Conservation (phyloP, 371 early-diverging fungal species). For the Blakeslea trispora region DNA sequence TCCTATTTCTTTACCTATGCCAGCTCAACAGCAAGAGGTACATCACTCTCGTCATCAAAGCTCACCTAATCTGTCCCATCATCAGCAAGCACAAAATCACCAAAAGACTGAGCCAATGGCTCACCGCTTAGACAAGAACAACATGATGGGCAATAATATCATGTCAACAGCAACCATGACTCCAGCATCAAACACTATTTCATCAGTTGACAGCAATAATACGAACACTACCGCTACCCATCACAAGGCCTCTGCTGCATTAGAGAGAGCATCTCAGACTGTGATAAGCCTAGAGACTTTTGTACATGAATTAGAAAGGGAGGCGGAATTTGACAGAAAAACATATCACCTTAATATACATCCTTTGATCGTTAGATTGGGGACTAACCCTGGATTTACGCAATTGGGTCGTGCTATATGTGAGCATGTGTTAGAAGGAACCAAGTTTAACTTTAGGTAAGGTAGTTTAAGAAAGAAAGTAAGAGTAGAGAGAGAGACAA, state of each 20-base stretch:
- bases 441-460: constrained; percentile 55
- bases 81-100: constrained; percentile 8
- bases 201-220: background rate
- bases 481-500: no score
- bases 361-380: constrained; percentile 31
- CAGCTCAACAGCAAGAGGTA: constrained; percentile 12
- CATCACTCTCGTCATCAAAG: background rate
- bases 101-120: no score
- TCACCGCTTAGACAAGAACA: no score
- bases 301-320: constrained; percentile 38
- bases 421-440: constrained; percentile 46
- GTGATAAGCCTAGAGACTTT: constrained; percentile 33
- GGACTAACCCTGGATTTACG: constrained; percentile 37
- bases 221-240: background rate
- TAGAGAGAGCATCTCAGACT: constrained; percentile 13
- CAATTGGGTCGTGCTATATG: constrained; percentile 51
- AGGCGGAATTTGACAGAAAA: constrained; percentile 44
- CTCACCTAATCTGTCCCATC: no score
- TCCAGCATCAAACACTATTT: no score
- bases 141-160: no score
- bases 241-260: constrained; percentile 3
- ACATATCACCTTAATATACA: constrained; percentile 43
- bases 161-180: no score
- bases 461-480: background rate
- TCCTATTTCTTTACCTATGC: constrained; percentile 11